These are phyloP conservation scores for Paspalum vaginatum DNA, from an alignment of 176 grass and related monocot species.

Conservation along the genomic window DNA sequence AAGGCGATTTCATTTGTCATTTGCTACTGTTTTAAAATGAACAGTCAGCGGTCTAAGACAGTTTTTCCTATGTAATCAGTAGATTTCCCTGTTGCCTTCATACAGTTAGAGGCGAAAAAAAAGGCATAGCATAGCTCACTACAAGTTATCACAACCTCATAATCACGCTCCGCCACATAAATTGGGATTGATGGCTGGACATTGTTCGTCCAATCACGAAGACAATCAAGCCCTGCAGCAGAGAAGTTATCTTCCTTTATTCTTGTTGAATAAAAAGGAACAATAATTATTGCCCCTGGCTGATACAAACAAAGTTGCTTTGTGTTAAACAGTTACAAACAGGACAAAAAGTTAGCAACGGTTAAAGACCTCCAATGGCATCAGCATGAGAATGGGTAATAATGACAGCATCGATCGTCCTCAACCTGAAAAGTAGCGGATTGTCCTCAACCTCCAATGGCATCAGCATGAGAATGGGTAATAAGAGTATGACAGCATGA, in stretches of 20 bases:
- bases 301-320: constrained; percentile 18
- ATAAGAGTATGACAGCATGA: too few relatives aligned
- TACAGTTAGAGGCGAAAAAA: constrained; percentile 5
- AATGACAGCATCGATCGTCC: constrained; percentile 72
- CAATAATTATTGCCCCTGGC: not conserved
- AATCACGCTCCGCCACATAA: constrained; percentile 84
- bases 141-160: constrained; percentile 55
- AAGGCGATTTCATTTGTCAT: constrained; percentile 14
- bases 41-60: not conserved
- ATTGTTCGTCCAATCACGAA: constrained; percentile 98
- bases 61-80: constrained; percentile 3
- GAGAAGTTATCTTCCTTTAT: constrained; percentile 12
- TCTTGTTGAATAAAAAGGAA: constrained; percentile 5
- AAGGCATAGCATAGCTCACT: not conserved
- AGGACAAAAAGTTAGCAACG: constrained; percentile 3
- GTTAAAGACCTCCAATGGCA: constrained; percentile 86
- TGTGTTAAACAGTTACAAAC: not conserved
- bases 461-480: too few relatives aligned
- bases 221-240: constrained; percentile 84
- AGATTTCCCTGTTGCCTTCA: not conserved
- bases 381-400: constrained; percentile 98
- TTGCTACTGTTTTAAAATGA: not conserved
- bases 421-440: constrained; percentile 87
- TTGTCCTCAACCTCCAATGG: constrained; percentile 81
- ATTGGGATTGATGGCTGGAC: constrained; percentile 82